Evolutionary conservation across 768 basidiomycete species (phyloP).

Genomic region (Filobasidium wieringae): DNA sequence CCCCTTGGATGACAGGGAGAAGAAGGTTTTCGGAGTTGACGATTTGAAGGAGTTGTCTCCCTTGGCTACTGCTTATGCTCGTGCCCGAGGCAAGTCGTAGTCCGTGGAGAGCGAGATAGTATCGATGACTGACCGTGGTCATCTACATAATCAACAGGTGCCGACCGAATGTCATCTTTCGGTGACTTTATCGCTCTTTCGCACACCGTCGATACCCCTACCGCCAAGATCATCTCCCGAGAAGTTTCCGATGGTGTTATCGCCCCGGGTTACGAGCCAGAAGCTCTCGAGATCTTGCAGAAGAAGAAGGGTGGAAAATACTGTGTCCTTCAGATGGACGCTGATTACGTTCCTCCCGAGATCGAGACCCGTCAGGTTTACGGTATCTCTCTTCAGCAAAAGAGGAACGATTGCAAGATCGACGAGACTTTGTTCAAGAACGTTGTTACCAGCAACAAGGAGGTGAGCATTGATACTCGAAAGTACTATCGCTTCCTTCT

Average conservation of each 20-base stretch:
- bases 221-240: slow-evolving; percentile 92
- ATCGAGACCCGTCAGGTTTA: slow-evolving; percentile 92
- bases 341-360: slow-evolving; percentile 61
- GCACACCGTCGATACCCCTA: slow-evolving; percentile 79
- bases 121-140: background rate
- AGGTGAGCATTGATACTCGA: slow-evolving; percentile 44
- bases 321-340: slow-evolving; percentile 92
- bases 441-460: slow-evolving; percentile 76
- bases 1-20: slow-evolving; percentile 62
- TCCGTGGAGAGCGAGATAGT: too few species aligned
- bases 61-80: slow-evolving; percentile 84
- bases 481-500: background rate
- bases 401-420: slow-evolving; percentile 79
- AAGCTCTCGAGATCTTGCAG: slow-evolving; percentile 75
- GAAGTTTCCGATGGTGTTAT: slow-evolving; percentile 98
- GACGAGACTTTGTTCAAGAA: slow-evolving; percentile 68
- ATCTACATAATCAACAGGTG: slow-evolving; percentile 46
- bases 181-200: slow-evolving; percentile 97
- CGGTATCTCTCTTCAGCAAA: slow-evolving; percentile 79
- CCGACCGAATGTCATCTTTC: slow-evolving; percentile 98
- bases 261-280: slow-evolving; percentile 77
- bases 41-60: slow-evolving; percentile 80
- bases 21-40: slow-evolving; percentile 90
- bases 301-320: slow-evolving; percentile 99
- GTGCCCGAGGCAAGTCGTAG: slow-evolving; percentile 74